Conservation (phyloP, 2,329 filamentous ascomycete species). For the Zelopaecilomyces penicillatus region DNA sequence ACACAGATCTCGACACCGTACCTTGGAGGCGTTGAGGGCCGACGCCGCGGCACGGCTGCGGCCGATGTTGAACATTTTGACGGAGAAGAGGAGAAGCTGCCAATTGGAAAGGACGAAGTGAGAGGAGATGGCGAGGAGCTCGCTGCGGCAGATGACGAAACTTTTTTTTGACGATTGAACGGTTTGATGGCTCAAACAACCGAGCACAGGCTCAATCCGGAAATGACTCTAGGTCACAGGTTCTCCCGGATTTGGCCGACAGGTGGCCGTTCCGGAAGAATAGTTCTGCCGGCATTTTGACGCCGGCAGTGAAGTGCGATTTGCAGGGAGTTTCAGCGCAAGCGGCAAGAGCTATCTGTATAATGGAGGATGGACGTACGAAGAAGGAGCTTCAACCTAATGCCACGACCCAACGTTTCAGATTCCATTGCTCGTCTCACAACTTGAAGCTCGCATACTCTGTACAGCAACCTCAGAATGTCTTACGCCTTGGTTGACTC, state of each 20-base stretch:
- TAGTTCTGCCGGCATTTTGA: background rate
- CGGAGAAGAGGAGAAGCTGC: constrained; percentile 10
- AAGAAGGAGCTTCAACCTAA: too few relatives aligned
- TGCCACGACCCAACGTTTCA: too few relatives aligned
- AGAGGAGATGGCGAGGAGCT: constrained; percentile 11
- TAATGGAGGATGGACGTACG: too few relatives aligned
- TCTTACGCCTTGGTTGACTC: too few relatives aligned
- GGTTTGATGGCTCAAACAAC: constrained; percentile 4
- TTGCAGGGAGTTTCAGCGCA: too few relatives aligned
- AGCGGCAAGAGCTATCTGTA: too few relatives aligned
- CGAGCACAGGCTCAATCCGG: constrained; percentile 12
- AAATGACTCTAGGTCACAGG: constrained; percentile 9
- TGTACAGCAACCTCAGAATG: too few relatives aligned
- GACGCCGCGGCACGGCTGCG: constrained; percentile 73
- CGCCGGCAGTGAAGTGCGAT: too few relatives aligned
- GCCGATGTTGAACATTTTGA: constrained; percentile 78
- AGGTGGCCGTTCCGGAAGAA: constrained; percentile 2
- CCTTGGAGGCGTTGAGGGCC: constrained; percentile 70
- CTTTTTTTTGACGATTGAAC: constrained; percentile 1
- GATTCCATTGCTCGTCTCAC: too few relatives aligned
- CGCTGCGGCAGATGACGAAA: constrained; percentile 1
- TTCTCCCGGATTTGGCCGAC: constrained; percentile 15
- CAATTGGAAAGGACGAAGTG: constrained; percentile 11
- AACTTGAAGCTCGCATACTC: too few relatives aligned
- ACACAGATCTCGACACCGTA: constrained; percentile 32